Evolutionary conservation across 1,284 basidiomycete genomes (phyloP), one percentile per base, ranked within the genome.

Genomic region (Leccinum proximum): DNA sequence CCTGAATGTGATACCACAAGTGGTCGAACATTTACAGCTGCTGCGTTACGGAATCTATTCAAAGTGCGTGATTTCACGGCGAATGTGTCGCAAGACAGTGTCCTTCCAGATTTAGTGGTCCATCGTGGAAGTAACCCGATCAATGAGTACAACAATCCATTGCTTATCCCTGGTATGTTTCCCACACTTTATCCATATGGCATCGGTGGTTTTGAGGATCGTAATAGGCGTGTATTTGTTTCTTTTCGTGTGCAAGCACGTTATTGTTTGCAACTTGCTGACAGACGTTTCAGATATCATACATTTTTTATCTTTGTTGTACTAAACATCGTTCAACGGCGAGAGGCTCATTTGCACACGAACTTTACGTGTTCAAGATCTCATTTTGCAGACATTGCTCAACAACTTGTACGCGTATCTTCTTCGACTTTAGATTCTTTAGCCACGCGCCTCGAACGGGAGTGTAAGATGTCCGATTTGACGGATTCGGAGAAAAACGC

Each of bases 291-390:
- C 7, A 16, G 58, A 2, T 67, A 67, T 54, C 66, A 67, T 30
- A 56, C 65, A 8, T 60, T 18, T 2, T 67, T 35, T 37, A 2
- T 67, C 2, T 67, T 67, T 53, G 64, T 65, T 16, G 3, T 54
- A 61, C 10, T 56, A 2, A 67, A 64, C 33, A 64, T 67, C 16
- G 16, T 14, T 1, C 62, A 66, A 35, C 10, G 60, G 2, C 26
- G 60, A 26, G 2, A n/a, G 3, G 64, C 62, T 10, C 66, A 67
- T 40, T 35, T 64, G 1, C 30, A 66, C 4, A 67, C 66, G 0
- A 18, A 38, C 6, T 66, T 66, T 14, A 65, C 53, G 0, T 57
- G 63, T 6, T 54, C 30, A 18, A 53, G 26, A 9, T 33, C 58
- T 2, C 16, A 22, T 5, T 63, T 63, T 48, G 5, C 16, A 7